A percentile compares a stretch with the other conserved stretches of the same genome.
Evolutionary conservation across 179 eudicot genomes (phyloP).

Genomic region (Actinidia polygama): DNA sequence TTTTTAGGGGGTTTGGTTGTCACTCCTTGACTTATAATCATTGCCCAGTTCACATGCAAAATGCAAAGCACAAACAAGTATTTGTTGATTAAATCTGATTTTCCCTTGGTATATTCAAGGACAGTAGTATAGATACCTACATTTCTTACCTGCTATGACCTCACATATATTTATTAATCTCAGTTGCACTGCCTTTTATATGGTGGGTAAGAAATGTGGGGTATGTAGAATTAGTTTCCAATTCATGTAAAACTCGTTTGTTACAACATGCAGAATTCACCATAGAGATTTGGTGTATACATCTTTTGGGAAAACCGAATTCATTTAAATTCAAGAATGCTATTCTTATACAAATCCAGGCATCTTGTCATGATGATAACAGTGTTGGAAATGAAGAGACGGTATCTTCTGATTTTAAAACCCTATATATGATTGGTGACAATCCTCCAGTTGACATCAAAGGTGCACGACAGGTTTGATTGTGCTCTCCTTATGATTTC

Average conservation of each 20-base stretch:
- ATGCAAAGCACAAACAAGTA: background rate
- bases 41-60: background rate
- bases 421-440: slow-evolving; percentile 84
- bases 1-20: background rate
- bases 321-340: slow-evolving; percentile 75
- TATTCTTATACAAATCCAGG: slow-evolving; percentile 40
- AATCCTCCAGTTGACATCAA: slow-evolving; percentile 81
- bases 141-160: too few relatives aligned
- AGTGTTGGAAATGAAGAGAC: slow-evolving; percentile 22
- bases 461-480: slow-evolving; percentile 74
- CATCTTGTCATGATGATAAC: slow-evolving; percentile 20
- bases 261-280: slow-evolving; percentile 57
- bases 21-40: background rate
- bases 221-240: background rate
- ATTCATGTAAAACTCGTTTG: background rate
- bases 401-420: slow-evolving; percentile 43
- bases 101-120: background rate
- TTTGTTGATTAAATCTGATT: background rate
- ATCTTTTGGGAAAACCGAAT: slow-evolving; percentile 75
- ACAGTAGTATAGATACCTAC: too few relatives aligned
- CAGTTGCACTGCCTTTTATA: too few relatives aligned
- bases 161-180: too few relatives aligned
- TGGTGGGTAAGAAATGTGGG: too few relatives aligned
- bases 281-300: slow-evolving; percentile 67
- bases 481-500: slow-evolving; percentile 4